These are phyloP conservation scores for Panaeolus cyanescens DNA, from an alignment of 768 basidiomycete species.

Conservation along the genomic window DNA sequence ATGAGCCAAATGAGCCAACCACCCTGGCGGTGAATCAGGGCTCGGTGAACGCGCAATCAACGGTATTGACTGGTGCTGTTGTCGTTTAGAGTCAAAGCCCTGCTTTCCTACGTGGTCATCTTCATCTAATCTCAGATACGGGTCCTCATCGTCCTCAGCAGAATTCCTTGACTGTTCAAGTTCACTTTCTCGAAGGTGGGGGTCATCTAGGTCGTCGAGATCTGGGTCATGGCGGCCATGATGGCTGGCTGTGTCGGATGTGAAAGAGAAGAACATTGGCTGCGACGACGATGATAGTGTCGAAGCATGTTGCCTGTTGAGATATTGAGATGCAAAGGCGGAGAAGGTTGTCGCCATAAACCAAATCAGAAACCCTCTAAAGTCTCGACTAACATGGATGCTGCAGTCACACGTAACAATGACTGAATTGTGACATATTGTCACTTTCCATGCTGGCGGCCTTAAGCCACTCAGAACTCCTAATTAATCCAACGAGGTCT, in stretches of 20 bases:
- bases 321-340: slow-evolving; percentile 80
- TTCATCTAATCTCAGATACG: slow-evolving; percentile 77
- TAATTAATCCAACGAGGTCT: not conserved
- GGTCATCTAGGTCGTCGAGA: slow-evolving; percentile 77
- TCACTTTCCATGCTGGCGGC: not conserved
- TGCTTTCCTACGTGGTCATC: slow-evolving; percentile 43
- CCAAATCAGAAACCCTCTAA: slow-evolving; percentile 5
- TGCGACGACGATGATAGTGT: slow-evolving; percentile 61
- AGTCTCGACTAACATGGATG: slow-evolving; percentile 1
- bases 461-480: slow-evolving; percentile 4
- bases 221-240: slow-evolving; percentile 47
- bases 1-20: slow-evolving; percentile 77
- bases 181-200: slow-evolving; percentile 56
- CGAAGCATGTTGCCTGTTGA: slow-evolving; percentile 60
- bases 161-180: slow-evolving; percentile 25
- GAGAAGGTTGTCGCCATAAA: slow-evolving; percentile 71
- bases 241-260: slow-evolving; percentile 68
- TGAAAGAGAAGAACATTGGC: slow-evolving; percentile 89
- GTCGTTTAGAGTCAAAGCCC: slow-evolving; percentile 27
- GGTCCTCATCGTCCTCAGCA: slow-evolving; percentile 66
- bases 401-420: slow-evolving; percentile 4
- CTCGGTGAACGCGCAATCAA: slow-evolving; percentile 38
- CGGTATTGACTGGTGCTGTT: slow-evolving; percentile 36
- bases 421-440: slow-evolving; percentile 4
- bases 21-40: slow-evolving; percentile 50